Conservation (phyloP, 2,329 filamentous ascomycete species). For the Stemphylium vesicarium region DNA sequence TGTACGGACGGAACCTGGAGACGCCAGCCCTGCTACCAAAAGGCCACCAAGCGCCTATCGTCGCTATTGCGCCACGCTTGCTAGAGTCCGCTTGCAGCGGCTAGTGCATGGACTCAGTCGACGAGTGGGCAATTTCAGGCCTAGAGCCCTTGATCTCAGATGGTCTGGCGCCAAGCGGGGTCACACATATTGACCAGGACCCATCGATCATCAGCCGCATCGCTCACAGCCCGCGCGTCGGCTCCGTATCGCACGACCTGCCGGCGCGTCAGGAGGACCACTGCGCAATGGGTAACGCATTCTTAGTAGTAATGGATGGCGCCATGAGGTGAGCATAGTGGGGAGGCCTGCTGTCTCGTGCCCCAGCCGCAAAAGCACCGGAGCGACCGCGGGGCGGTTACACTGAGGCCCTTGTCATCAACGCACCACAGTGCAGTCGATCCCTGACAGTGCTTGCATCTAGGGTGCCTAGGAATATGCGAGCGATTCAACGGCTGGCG, state of each 20-base stretch:
- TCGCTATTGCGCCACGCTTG: conserved; percentile 42
- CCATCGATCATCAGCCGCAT: conserved; percentile 50
- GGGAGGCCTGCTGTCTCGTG: conserved; percentile 32
- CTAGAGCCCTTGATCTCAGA: conserved; percentile 48
- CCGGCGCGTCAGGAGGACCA: conserved; percentile 23
- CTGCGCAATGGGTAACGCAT: not conserved
- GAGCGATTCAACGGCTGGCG: conserved; percentile 49
- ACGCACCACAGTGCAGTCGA: conserved; percentile 40
- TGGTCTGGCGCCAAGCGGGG: conserved; percentile 47
- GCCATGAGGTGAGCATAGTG: conserved; percentile 26
- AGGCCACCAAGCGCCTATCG: conserved; percentile 36
- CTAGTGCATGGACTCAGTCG: conserved; percentile 41
- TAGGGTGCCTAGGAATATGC: conserved; percentile 45
- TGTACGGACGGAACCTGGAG: conserved; percentile 26
- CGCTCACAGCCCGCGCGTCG: conserved; percentile 29
- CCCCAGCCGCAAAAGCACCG: conserved; percentile 26
- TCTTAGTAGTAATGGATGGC: conserved; percentile 17
- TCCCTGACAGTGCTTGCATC: conserved; percentile 41
- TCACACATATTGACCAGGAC: conserved; percentile 41
- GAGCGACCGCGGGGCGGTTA: conserved; percentile 38
- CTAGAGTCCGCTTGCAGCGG: conserved; percentile 46
- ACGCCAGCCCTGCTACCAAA: conserved; percentile 42
- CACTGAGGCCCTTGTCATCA: conserved; percentile 18
- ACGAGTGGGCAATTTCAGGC: conserved; percentile 43
- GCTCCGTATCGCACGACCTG: conserved; percentile 23